Percentiles rank a stretch among this genome's conserved stretches.
phyloP scores from a whole-genome alignment of 352 stramenopile species.

The Phytophthora pinifolia region DNA sequence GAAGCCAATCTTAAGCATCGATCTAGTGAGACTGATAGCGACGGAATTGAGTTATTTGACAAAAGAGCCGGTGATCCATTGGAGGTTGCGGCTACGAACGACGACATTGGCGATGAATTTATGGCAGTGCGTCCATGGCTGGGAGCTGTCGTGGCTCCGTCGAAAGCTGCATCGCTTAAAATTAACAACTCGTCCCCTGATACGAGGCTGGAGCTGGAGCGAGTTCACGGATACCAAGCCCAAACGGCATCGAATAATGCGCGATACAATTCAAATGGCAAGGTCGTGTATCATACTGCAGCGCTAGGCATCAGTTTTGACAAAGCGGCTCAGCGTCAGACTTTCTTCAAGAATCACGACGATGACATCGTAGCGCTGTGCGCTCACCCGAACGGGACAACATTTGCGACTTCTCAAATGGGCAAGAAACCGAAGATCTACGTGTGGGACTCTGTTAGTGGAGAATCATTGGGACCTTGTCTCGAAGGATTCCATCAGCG shows the following conservation, averaged over 20 bases:
- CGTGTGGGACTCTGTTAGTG: constrained; percentile 56
- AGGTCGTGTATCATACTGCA: constrained; percentile 79
- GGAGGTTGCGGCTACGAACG: constrained; percentile 23
- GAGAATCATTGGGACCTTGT: constrained; percentile 36
- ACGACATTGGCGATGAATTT: constrained; percentile 83
- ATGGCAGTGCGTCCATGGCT: constrained; percentile 91
- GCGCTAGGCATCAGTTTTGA: constrained; percentile 77
- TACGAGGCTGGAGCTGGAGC: constrained; percentile 52
- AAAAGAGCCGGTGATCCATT: constrained; percentile 33
- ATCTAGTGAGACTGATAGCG: constrained; percentile 9
- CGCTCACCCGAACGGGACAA: constrained; percentile 70
- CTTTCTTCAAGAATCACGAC: constrained; percentile 69
- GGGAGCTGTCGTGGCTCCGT: constrained; percentile 77
- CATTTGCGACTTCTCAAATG: constrained; percentile 88
- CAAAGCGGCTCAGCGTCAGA: constrained; percentile 37
- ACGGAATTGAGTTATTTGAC: constrained; percentile 11
- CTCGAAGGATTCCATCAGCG: constrained; percentile 82
- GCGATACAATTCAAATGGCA: constrained; percentile 48
- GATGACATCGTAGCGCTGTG: constrained; percentile 87
- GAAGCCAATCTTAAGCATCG: constrained; percentile 6
- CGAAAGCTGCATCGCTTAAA: constrained; percentile 41
- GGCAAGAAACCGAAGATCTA: constrained; percentile 84
- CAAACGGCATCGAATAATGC: constrained; percentile 82
- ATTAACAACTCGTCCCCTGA: constrained; percentile 37
- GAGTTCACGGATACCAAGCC: constrained; percentile 77